These are phyloP conservation scores for Hirschfeldia incana DNA, from an alignment of 345 rosid genomes.

Conservation along the genomic window DNA sequence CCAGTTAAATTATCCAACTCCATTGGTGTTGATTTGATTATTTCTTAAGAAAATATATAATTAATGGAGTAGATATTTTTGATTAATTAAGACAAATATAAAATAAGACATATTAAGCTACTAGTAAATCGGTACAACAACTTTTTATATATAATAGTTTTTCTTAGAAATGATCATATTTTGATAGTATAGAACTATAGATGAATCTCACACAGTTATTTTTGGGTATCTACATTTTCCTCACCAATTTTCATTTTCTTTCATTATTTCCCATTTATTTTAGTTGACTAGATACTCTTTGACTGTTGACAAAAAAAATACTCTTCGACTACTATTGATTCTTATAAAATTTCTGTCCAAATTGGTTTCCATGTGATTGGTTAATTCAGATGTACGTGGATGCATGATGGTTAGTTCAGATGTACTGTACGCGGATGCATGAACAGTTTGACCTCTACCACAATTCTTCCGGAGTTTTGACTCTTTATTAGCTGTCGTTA, in stretches of 20 bases:
- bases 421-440: too few species aligned
- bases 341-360: neutral
- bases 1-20: too few species aligned
- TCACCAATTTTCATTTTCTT: neutral
- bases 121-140: neutral
- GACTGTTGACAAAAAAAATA: neutral
- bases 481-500: neutral
- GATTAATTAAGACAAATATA: too few species aligned
- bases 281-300: neutral
- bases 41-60: too few species aligned
- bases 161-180: too few species aligned
- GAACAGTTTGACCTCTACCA: neutral
- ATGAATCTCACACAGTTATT: neutral
- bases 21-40: too few species aligned
- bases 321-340: neutral
- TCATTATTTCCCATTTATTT: neutral
- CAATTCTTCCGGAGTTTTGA: neutral
- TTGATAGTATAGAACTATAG: too few species aligned
- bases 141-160: neutral
- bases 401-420: too few species aligned
- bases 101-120: too few species aligned
- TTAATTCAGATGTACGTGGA: too few species aligned
- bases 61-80: too few species aligned
- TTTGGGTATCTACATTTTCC: neutral
- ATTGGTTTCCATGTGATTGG: neutral